Conservation (phyloP, 2,329 filamentous ascomycete genomes). For the Teratosphaeria nubilosa region DNA sequence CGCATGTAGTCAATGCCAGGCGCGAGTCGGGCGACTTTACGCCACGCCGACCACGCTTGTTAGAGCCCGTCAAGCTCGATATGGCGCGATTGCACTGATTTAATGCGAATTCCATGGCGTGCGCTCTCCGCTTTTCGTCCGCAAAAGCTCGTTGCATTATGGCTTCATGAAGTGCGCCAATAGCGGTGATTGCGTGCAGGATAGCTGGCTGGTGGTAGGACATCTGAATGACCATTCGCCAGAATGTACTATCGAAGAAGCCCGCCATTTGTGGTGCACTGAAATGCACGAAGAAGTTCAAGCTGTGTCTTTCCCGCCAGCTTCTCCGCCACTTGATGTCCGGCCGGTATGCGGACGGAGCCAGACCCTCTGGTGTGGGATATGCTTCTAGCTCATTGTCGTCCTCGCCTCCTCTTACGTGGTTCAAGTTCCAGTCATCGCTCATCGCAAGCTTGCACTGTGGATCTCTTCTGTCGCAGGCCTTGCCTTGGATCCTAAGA, state of each 20-base stretch:
- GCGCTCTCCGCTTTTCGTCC: constrained; percentile 21
- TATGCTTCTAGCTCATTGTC: constrained; percentile 3
- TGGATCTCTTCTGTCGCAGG: constrained; percentile 20
- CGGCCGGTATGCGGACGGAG: constrained; percentile 13
- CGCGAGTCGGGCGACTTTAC: constrained; percentile 13
- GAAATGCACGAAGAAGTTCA: constrained; percentile 26
- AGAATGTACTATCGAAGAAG: constrained; percentile 25
- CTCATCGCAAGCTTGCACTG: constrained; percentile 18
- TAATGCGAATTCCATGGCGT: constrained; percentile 24
- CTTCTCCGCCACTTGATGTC: constrained; percentile 22
- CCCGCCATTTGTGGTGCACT: constrained; percentile 30
- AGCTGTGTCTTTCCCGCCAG: constrained; percentile 23
- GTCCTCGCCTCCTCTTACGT: constrained; percentile 4
- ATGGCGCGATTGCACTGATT: constrained; percentile 25
- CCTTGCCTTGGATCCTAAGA: constrained; percentile 18
- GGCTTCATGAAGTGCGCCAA: constrained; percentile 24
- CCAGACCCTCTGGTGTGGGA: constrained; percentile 5
- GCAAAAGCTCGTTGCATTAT: constrained; percentile 23
- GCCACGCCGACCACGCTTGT: background rate
- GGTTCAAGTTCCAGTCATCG: constrained; percentile 21
- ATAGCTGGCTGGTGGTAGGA: constrained; percentile 25
- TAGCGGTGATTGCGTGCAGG: constrained; percentile 24
- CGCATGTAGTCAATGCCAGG: constrained; percentile 22
- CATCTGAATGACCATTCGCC: constrained; percentile 25
- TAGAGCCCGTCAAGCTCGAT: constrained; percentile 15